phyloP scores from a whole-genome alignment of 2,329 filamentous ascomycete genomes.

The Raffaelea arxii region DNA sequence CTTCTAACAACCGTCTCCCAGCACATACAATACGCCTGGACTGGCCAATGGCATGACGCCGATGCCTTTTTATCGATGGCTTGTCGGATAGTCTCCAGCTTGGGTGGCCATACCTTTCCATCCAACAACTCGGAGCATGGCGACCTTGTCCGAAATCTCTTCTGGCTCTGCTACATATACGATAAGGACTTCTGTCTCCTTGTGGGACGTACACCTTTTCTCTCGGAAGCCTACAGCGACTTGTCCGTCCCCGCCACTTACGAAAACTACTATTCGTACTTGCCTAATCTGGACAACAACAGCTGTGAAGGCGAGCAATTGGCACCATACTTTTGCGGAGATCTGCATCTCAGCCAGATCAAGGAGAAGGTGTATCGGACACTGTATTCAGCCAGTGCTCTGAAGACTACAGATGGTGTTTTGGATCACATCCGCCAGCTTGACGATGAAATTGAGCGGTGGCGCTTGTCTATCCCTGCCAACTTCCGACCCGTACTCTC shows the following conservation, averaged over 20 bases:
- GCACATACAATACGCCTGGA: conserved; percentile 17
- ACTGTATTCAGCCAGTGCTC: conserved; percentile 38
- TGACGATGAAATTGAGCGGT: conserved; percentile 45
- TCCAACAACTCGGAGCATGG: background rate
- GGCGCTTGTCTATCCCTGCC: conserved; percentile 38
- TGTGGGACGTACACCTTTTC: conserved; percentile 40
- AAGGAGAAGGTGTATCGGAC: conserved; percentile 38
- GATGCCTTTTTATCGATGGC: conserved; percentile 33
- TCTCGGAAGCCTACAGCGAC: conserved; percentile 42
- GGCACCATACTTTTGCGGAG: conserved; percentile 17
- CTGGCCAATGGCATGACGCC: conserved; percentile 35
- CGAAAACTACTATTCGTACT: background rate
- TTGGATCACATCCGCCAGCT: conserved; percentile 44
- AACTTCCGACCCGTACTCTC: conserved; percentile 34
- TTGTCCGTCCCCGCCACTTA: conserved; percentile 30
- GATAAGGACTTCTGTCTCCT: conserved; percentile 48
- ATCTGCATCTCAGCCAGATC: conserved; percentile 38
- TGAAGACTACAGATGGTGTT: conserved; percentile 43
- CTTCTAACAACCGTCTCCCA: conserved; percentile 10
- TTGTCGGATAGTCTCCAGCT: conserved; percentile 36
- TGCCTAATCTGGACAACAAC: background rate
- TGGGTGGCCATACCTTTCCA: conserved; percentile 26
- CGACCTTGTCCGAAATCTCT: conserved; percentile 25
- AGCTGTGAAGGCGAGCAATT: background rate
- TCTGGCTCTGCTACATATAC: conserved; percentile 45